phyloP scores from a whole-genome alignment of 306 rosid species.

The Gillenia trifoliata region DNA sequence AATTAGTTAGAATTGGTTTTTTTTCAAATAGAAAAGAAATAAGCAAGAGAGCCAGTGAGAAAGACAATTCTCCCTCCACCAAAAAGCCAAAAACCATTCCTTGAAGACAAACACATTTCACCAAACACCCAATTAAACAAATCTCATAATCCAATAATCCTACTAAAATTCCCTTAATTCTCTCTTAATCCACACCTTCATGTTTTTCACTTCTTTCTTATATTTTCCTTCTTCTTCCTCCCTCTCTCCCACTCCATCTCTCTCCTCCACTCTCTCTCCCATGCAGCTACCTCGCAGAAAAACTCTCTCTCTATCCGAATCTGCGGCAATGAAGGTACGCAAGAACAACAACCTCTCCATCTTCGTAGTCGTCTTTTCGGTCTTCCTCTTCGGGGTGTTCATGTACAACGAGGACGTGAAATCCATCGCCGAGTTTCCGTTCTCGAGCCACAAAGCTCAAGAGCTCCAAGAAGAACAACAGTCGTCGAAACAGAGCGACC shows the following conservation, averaged over 20 bases:
- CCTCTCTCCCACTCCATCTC: conserved; percentile 11
- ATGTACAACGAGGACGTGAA: conserved; percentile 78
- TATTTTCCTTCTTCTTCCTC: conserved; percentile 28
- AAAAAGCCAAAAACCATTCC: conserved; percentile 27
- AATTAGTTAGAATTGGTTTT: conserved; percentile 42
- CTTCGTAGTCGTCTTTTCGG: conserved; percentile 46
- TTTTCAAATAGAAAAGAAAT: conserved; percentile 6
- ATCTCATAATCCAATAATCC: neutral
- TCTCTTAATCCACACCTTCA: conserved; percentile 1
- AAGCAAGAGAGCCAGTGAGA: conserved; percentile 32
- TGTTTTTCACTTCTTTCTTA: conserved; percentile 35
- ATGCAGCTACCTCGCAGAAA: conserved; percentile 58
- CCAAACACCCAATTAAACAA: conserved; percentile 57
- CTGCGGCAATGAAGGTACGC: conserved; percentile 56
- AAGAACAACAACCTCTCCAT: conserved; percentile 61
- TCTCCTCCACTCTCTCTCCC: conserved; percentile 9
- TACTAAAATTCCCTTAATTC: neutral
- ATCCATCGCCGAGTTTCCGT: conserved; percentile 67
- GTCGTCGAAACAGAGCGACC: conserved; percentile 9
- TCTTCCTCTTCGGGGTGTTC: conserved; percentile 74
- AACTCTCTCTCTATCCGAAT: conserved; percentile 38
- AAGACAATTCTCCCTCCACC: conserved; percentile 65
- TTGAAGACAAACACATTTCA: conserved; percentile 64
- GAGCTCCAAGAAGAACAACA: conserved; percentile 32
- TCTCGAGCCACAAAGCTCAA: conserved; percentile 46